These are phyloP conservation scores for Macrophomina tecta DNA, from an alignment of 2,329 filamentous ascomycete genomes.

Conservation along the genomic window DNA sequence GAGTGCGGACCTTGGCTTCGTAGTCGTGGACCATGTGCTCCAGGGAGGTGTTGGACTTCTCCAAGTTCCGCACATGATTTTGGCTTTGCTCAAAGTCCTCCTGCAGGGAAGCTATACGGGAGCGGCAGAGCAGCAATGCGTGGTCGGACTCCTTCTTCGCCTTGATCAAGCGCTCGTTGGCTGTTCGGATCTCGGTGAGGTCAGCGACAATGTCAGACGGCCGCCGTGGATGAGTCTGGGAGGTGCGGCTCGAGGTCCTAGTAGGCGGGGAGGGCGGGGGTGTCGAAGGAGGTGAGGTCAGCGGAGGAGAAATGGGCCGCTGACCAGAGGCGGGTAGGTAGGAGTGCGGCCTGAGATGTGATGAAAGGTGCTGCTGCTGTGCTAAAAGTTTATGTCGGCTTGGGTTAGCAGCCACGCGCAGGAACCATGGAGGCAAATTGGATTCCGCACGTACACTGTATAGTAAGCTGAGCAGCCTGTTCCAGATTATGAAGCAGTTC, in stretches of 20 bases:
- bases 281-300: conserved; percentile 22
- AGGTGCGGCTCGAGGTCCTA: conserved; percentile 20
- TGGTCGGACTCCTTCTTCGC: conserved; percentile 46
- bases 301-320: conserved; percentile 14
- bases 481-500: conserved; percentile 46
- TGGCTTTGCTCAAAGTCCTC: conserved; percentile 31
- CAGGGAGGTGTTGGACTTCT: conserved; percentile 36
- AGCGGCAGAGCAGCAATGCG: conserved; percentile 43
- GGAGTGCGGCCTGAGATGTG: conserved; percentile 2
- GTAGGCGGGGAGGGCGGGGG: conserved; percentile 30
- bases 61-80: conserved; percentile 34
- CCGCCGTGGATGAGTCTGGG: background rate
- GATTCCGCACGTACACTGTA: conserved; percentile 39
- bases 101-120: conserved; percentile 40
- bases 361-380: conserved; percentile 17
- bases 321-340: conserved; percentile 7
- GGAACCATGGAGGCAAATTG: conserved; percentile 13
- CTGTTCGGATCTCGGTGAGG: conserved; percentile 39
- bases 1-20: conserved; percentile 37
- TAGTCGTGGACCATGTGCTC: conserved; percentile 36
- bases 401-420: conserved; percentile 17
- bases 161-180: conserved; percentile 42
- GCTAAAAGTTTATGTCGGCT: conserved; percentile 26
- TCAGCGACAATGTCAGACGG: conserved; percentile 22
- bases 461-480: conserved; percentile 41